These are phyloP conservation scores for Juncus inflexus DNA, from an alignment of 176 grass and related monocot species.

Conservation along the genomic window DNA sequence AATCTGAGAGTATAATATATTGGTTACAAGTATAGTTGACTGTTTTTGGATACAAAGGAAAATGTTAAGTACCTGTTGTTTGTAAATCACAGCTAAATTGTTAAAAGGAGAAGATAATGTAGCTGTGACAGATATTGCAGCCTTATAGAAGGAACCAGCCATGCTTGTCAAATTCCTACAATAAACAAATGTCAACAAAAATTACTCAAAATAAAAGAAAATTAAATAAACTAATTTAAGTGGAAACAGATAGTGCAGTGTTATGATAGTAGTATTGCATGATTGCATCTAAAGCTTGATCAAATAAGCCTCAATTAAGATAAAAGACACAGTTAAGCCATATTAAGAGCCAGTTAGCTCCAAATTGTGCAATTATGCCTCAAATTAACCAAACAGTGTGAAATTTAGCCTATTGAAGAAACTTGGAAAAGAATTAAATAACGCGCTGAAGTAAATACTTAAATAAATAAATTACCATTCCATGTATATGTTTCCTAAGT, in stretches of 20 bases:
- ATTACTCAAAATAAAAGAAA: too few relatives aligned
- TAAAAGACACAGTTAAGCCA: background rate
- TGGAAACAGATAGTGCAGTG: background rate
- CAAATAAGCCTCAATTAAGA: slow-evolving; percentile 3
- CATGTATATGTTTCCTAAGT: slow-evolving; percentile 91
- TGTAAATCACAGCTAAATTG: slow-evolving; percentile 91
- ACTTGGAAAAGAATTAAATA: too few relatives aligned
- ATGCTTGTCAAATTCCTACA: slow-evolving; percentile 63
- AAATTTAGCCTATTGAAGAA: background rate
- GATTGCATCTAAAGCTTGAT: background rate
- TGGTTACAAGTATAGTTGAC: background rate
- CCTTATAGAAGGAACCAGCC: slow-evolving; percentile 82
- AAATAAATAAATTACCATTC: slow-evolving; percentile 57
- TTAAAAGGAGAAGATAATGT: slow-evolving; percentile 79
- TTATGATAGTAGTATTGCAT: slow-evolving; percentile 3
- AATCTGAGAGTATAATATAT: too few relatives aligned
- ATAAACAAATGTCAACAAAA: background rate
- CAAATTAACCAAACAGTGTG: background rate
- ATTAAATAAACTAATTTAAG: slow-evolving; percentile 1
- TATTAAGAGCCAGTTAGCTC: slow-evolving; percentile 14
- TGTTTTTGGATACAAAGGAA: background rate
- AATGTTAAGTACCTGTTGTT: slow-evolving; percentile 63
- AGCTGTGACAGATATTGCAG: slow-evolving; percentile 74
- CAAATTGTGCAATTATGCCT: background rate
- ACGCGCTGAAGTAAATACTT: slow-evolving; percentile 4